A percentile compares a stretch with the other conserved stretches of the same genome.
These are phyloP conservation scores for Fusarium setosum DNA, from an alignment of 2,329 filamentous ascomycete species.

Conservation along the genomic window DNA sequence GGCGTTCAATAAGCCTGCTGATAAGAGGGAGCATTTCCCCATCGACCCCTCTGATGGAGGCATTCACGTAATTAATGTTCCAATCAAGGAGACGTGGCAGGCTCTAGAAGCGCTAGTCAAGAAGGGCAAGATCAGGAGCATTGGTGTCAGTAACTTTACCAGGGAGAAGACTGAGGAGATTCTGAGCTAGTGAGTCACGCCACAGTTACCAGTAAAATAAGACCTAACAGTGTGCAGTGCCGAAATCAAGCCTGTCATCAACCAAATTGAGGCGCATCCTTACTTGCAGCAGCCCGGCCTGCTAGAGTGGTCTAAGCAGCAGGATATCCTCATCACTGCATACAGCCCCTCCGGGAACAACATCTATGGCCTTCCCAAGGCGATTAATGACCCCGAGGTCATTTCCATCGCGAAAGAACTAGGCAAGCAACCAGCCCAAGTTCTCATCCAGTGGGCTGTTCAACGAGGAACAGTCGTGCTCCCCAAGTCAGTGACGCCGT, in stretches of 20 bases:
- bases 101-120: constrained; percentile 54
- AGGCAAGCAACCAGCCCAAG: constrained; percentile 59
- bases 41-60: constrained; percentile 56
- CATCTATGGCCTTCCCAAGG: constrained; percentile 53
- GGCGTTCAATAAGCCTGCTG: constrained; percentile 53
- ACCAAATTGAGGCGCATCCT: constrained; percentile 77
- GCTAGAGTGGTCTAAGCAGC: constrained; percentile 52
- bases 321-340: constrained; percentile 70
- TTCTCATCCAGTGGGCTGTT: constrained; percentile 65
- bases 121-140: constrained; percentile 54
- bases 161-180: constrained; percentile 54
- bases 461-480: constrained; percentile 65
- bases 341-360: constrained; percentile 75
- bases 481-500: constrained; percentile 65
- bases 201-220: not conserved
- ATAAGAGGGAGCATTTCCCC: constrained; percentile 48
- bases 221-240: constrained; percentile 50
- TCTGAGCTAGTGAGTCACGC: constrained; percentile 4
- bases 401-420: constrained; percentile 61
- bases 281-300: constrained; percentile 72
- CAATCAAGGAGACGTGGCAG: constrained; percentile 66
- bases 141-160: constrained; percentile 64
- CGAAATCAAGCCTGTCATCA: constrained; percentile 68
- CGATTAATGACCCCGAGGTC: constrained; percentile 61
- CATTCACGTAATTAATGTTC: constrained; percentile 37